Evolutionary conservation across 75 land plant species (phyloP).

Genomic region (Cryptomeria japonica): DNA sequence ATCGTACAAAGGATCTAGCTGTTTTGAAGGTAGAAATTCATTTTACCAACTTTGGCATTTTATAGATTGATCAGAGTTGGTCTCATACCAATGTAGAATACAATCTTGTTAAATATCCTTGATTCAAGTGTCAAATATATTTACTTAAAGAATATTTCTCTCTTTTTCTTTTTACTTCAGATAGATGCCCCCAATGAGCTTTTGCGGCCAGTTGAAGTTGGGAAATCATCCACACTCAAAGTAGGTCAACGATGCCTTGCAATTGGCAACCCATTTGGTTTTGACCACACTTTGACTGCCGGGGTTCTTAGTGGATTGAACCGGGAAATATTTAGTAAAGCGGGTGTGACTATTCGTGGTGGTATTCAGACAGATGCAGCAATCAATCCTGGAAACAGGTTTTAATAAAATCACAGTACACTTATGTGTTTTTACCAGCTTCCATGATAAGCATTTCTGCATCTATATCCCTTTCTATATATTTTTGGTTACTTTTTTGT

Average conservation of each 20-base stretch:
- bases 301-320: slow-evolving; percentile 94
- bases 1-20: slow-evolving; percentile 92
- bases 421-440: neutral
- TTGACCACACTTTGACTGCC: slow-evolving; percentile 96
- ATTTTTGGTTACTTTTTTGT: neutral
- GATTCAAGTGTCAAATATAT: neutral
- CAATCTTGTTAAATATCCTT: neutral
- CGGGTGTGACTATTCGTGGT: slow-evolving; percentile 89
- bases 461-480: neutral
- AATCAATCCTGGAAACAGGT: slow-evolving; percentile 97
- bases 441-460: neutral
- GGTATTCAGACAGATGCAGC: slow-evolving; percentile 99
- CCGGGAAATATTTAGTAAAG: slow-evolving; percentile 88
- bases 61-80: neutral
- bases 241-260: slow-evolving; percentile 96
- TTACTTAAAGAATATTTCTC: neutral
- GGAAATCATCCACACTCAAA: slow-evolving; percentile 67
- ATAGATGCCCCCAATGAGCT: slow-evolving; percentile 78
- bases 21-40: slow-evolving; percentile 69
- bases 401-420: neutral
- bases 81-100: neutral
- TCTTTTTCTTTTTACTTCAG: slow-evolving; percentile 27
- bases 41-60: slow-evolving; percentile 9
- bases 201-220: slow-evolving; percentile 72
- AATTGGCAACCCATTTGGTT: slow-evolving; percentile 98